Evolutionary conservation across 2,329 filamentous ascomycete species (phyloP), one percentile per base, ranked within the genome.

Genomic region (Diaporthe batatas): DNA sequence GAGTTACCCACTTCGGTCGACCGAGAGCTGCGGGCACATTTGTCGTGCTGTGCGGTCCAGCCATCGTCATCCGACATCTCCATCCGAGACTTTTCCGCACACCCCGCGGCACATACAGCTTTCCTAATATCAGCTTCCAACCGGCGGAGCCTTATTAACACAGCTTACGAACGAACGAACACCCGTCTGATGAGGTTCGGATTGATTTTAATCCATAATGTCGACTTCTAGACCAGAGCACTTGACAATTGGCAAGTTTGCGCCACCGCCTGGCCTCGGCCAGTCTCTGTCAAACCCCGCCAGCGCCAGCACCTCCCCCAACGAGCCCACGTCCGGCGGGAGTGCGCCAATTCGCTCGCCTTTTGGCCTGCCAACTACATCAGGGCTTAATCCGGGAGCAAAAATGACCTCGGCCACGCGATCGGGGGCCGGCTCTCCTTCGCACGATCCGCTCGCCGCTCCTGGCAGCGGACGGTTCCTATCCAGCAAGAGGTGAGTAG

Each of bases 351-450:
- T 91, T 77, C 91, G 94, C 83, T 92, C 94, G 76, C 90, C 94
- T 29, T 93, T 96, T 80, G 91, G 91, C 73, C 85, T 93, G 75
- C 86, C 92, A 62, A 90, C 90, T 3, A 68, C 71, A 62, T 68
- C 71, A 78, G 87, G 89, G 73, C 84, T 94, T 78, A 91, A 86
- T 74, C 83, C 87, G 74, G 82, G 86, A 73, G 83, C 84, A 79
- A 91, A 91, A 80, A 91, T 92, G 87, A 83, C 87, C 75, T 85
- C 85, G 76, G 86, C 84, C 78, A 83, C 90, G 79, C 90, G 96
- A 86, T 93, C 96, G 80, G 95, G 95, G 87, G 91, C 94, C 86
- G 95, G 95, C 82, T 99, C 96, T 88, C 96, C 96, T 79, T 98
- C 95, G 84, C 95, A 98, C 86, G 96, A 98, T 21, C 73, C 71